phyloP scores from a whole-genome alignment of 768 basidiomycete species.

The Mycena rebaudengoi region DNA sequence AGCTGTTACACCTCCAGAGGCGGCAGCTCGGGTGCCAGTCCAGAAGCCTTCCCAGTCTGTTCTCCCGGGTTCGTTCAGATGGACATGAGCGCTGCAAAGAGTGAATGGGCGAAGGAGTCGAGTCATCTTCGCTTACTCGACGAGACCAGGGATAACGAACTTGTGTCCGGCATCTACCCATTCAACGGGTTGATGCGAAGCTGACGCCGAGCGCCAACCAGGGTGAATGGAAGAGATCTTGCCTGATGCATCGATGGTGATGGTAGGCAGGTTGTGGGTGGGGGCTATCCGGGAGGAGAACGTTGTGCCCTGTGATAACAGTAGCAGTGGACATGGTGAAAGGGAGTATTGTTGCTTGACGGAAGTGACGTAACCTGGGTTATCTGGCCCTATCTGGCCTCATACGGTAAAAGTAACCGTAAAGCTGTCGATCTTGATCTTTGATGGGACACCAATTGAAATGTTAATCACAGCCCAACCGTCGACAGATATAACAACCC shows the following conservation, averaged over 20 bases:
- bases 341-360: conserved; percentile 28
- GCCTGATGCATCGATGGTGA: conserved; percentile 69
- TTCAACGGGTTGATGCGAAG: conserved; percentile 40
- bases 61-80: conserved; percentile 93
- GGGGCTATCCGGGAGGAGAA: conserved; percentile 61
- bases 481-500: not conserved
- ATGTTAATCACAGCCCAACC: no score
- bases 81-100: conserved; percentile 79
- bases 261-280: conserved; percentile 68
- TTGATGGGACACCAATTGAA: no score
- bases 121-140: conserved; percentile 64
- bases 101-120: not conserved
- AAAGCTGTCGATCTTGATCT: no score
- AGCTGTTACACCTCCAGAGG: conserved; percentile 94
- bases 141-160: conserved; percentile 77
- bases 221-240: conserved; percentile 62
- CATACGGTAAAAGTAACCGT: no score
- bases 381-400: no score
- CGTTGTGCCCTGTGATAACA: conserved; percentile 62
- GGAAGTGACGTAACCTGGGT: no score
- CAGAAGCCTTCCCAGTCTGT: conserved; percentile 95
- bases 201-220: conserved; percentile 41
- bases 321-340: conserved; percentile 17
- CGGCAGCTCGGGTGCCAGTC: conserved; percentile 91
- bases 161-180: conserved; percentile 66